Conservation (phyloP, 371 early-diverging fungal genomes). For the Apophysomyces variabilis region DNA sequence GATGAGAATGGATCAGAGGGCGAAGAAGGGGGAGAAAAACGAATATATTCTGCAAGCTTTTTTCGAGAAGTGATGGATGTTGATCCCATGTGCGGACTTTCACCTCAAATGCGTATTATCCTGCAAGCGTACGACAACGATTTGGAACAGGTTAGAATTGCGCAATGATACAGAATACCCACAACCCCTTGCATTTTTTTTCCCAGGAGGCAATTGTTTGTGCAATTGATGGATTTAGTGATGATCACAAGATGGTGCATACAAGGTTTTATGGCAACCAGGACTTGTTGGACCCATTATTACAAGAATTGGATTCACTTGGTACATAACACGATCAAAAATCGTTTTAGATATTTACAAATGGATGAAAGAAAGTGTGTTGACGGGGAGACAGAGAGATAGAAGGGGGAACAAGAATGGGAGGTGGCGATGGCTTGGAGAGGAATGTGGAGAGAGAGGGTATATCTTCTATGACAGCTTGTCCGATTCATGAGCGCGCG, state of each 20-base stretch:
- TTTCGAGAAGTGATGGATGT: constrained; percentile 32
- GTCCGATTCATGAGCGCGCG: constrained; percentile 22
- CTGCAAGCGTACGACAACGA: constrained; percentile 18
- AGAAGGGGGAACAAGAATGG: background rate
- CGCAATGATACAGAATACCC: constrained; percentile 7
- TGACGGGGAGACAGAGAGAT: too few species aligned
- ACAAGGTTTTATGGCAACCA: constrained; percentile 1
- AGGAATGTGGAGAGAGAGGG: background rate
- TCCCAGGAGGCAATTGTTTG: constrained; percentile 3
- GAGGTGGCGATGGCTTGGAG: background rate
- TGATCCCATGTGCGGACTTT: constrained; percentile 30
- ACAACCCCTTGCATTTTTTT: background rate
- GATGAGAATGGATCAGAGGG: background rate
- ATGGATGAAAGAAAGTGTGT: background rate
- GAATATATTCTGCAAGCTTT: constrained; percentile 20
- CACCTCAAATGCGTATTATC: constrained; percentile 16
- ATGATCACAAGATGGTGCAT: background rate
- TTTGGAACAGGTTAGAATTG: constrained; percentile 13
- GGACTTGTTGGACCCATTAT: background rate
- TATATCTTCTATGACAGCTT: background rate
- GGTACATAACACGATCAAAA: background rate
- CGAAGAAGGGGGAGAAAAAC: background rate
- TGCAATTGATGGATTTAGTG: constrained; percentile 2
- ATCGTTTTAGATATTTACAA: constrained; percentile 9
- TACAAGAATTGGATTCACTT: constrained; percentile 8